Conservation (phyloP, 2,329 filamentous ascomycete species). For the Penicillium sp. region DNA sequence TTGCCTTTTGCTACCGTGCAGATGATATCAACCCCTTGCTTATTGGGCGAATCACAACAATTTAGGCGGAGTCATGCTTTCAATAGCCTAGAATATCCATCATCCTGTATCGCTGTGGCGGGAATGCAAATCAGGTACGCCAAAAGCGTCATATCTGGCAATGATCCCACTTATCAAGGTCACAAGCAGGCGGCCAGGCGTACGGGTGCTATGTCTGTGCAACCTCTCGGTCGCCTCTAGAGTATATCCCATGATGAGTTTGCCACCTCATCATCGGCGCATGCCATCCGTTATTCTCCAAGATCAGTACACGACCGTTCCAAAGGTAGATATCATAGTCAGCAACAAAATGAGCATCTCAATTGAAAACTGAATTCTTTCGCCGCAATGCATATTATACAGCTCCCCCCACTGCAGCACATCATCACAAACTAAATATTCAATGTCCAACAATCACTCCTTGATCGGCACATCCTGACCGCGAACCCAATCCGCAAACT, state of each 20-base stretch:
- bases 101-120: conserved; percentile 1
- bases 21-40: background rate
- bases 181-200: background rate
- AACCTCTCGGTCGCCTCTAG: background rate
- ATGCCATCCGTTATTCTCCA: background rate
- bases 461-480: conserved; percentile 32
- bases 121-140: background rate
- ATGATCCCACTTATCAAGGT: background rate
- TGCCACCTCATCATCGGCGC: background rate
- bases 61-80: background rate
- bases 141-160: background rate
- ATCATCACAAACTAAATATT: background rate
- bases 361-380: conserved; percentile 12
- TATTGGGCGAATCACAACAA: background rate
- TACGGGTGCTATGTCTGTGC: background rate
- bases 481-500: conserved; percentile 73
- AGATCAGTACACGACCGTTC: background rate
- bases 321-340: background rate
- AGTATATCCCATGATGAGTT: background rate
- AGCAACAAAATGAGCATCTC: conserved; percentile 4
- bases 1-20: background rate
- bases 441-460: conserved; percentile 21
- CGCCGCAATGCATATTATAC: conserved; percentile 23
- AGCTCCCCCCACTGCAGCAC: conserved; percentile 7
- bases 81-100: background rate